Evolutionary conservation across 2,329 filamentous ascomycete species (phyloP), one percentile per base, ranked within the genome.

Genomic region (Fusarium stilboides): DNA sequence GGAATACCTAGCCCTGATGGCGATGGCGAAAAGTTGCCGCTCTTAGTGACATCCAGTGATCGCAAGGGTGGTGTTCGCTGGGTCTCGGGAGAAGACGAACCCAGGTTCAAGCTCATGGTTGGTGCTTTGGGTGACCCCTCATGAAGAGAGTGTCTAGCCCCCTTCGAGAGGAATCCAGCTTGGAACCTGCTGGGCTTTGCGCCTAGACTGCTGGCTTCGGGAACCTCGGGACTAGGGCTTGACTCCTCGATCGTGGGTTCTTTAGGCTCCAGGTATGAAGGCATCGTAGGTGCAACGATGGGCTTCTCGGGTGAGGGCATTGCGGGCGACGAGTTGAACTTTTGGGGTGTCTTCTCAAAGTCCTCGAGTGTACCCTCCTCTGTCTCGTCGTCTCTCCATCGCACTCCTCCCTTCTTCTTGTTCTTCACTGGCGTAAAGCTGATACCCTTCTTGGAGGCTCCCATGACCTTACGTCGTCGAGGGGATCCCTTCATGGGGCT

Each of bases 351-450:
- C 80, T 94, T 93, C 76, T 95, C 93, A 77, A 95, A 98, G 77
- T 98, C 96, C 13, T 92, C 94, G 57, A 98, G 83, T 1, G 91
- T 90, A 24, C 94, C 94, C 52, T 95, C 89, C 75, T 97, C 92
- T 3, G 91, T 83, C 75, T 88, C 93, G 74, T 98, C 96, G 74
- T 98, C 96, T 61, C 93, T 90, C 96, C 96, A 99, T 69, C 95
- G 89, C 8, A 99, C 95, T 45, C 87, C 91, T 63, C 94, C 88
- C 80, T 94, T 94, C 57, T 90, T 88, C 12, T 88, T 86, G 79
- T 91, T 91, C 80, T 93, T 97, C 65, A 91, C 90, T 0, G 94
- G 94, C 2, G 94, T 94, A 75, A 97, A 97, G 31, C 89, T 88
- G 49, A 97, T 85, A 14, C 89, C 89, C 80, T 97, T 97, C 64